A percentile compares a stretch with the other conserved stretches of the same genome.
These are phyloP conservation scores for Colletotrichum spinosum DNA, from an alignment of 2,329 filamentous ascomycete genomes.

Conservation along the genomic window DNA sequence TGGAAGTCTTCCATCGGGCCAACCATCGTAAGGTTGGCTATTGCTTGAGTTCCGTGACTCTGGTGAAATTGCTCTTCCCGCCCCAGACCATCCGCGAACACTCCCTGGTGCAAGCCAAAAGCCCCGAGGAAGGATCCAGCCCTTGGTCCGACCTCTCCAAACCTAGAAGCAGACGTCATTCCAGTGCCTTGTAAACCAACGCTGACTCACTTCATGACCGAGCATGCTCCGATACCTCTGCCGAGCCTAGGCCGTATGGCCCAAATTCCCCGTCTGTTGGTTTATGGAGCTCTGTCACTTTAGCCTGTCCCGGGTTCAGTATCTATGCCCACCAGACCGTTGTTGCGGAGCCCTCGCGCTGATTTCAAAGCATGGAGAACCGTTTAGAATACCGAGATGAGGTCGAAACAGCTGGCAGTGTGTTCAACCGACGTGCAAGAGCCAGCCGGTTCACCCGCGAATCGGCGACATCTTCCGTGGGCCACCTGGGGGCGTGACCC, in stretches of 20 bases:
- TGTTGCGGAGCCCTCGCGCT: background rate
- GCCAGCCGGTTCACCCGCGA: background rate
- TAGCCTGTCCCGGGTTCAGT: background rate
- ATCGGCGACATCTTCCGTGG: too few relatives aligned
- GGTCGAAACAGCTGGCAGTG: background rate
- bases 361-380: slow-evolving; percentile 12
- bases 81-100: background rate
- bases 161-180: background rate
- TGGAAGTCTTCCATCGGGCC: background rate
- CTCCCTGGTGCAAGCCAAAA: background rate
- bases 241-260: slow-evolving; percentile 26
- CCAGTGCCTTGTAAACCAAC: background rate
- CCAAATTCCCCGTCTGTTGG: background rate
- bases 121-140: too few relatives aligned
- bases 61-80: background rate
- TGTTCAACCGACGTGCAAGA: too few relatives aligned
- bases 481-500: too few relatives aligned
- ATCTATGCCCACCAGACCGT: too few relatives aligned
- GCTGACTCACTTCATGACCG: too few relatives aligned
- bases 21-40: background rate
- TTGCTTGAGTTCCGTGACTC: background rate
- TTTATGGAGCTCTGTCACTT: background rate
- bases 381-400: background rate
- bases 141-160: slow-evolving; percentile 1
- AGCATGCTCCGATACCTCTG: slow-evolving; percentile 6